phyloP scores from a whole-genome alignment of 208 protist genomes.

The Crithidia brevicula region DNA sequence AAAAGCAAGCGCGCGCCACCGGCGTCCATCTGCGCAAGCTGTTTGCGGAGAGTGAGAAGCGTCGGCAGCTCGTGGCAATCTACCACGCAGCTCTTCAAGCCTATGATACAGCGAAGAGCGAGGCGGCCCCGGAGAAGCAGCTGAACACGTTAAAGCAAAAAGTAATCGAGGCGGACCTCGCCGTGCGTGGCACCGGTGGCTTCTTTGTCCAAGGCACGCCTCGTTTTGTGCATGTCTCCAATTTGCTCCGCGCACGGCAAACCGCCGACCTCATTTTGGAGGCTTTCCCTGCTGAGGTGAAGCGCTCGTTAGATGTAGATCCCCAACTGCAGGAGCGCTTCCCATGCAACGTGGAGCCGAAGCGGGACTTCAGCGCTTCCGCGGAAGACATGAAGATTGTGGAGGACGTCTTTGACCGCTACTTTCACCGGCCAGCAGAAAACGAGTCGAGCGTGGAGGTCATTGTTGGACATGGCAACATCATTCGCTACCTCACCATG shows the following conservation, averaged over 20 bases:
- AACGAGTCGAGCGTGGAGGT: slow-evolving; percentile 49
- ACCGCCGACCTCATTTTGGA: slow-evolving; percentile 64
- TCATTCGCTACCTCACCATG: slow-evolving; percentile 88
- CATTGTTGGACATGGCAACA: slow-evolving; percentile 82
- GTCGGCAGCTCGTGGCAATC: background rate
- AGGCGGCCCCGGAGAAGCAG: slow-evolving; percentile 13
- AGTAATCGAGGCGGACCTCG: slow-evolving; percentile 11
- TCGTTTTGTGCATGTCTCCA: slow-evolving; percentile 52
- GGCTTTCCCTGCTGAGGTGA: slow-evolving; percentile 37
- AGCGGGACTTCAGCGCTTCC: slow-evolving; percentile 16
- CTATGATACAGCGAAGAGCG: slow-evolving; percentile 12
- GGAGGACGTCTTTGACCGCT: slow-evolving; percentile 63
- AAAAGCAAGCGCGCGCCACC: slow-evolving; percentile 60
- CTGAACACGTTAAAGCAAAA: slow-evolving; percentile 15
- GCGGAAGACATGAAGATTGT: slow-evolving; percentile 43
- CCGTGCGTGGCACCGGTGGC: slow-evolving; percentile 16
- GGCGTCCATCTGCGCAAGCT: slow-evolving; percentile 53
- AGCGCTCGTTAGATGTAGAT: slow-evolving; percentile 41
- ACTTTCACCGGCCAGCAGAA: slow-evolving; percentile 62
- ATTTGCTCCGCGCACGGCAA: slow-evolving; percentile 66
- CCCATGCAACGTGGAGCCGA: slow-evolving; percentile 64
- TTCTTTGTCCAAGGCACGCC: slow-evolving; percentile 39
- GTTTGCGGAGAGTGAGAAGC: slow-evolving; percentile 30
- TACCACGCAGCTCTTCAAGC: slow-evolving; percentile 5
- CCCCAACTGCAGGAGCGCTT: slow-evolving; percentile 56